These are phyloP conservation scores for Plasmodium gaboni DNA, from an alignment of 169 alveolate genomes.

Conservation along the genomic window DNA sequence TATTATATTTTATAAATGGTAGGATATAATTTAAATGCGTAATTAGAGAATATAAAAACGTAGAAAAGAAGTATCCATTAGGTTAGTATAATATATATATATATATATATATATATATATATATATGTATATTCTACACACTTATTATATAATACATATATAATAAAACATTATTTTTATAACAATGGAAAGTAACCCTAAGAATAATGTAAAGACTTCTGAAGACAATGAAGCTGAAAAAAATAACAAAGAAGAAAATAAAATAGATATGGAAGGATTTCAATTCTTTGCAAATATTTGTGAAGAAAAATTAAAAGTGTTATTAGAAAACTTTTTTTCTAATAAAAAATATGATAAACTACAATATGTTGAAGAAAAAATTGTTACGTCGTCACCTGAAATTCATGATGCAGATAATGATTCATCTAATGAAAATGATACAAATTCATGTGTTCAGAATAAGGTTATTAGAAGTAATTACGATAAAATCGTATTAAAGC, in stretches of 20 bases:
- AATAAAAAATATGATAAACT: constrained; percentile 26
- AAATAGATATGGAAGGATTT: constrained; percentile 60
- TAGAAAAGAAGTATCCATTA: no score
- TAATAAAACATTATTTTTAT: not conserved
- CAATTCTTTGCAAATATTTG: constrained; percentile 56
- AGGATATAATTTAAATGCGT: not conserved
- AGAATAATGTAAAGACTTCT: constrained; percentile 16
- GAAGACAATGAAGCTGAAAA: constrained; percentile 40
- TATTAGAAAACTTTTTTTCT: constrained; percentile 51
- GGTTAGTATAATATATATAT: no score
- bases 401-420: constrained; percentile 12
- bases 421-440: constrained; percentile 60
- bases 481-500: constrained; percentile 53
- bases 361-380: constrained; percentile 32
- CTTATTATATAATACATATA: no score
- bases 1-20: no score
- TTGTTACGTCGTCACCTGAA: not conserved
- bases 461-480: constrained; percentile 55
- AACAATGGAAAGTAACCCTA: constrained; percentile 32
- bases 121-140: no score
- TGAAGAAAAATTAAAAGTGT: constrained; percentile 51
- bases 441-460: constrained; percentile 22
- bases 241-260: constrained; percentile 49
- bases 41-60: not conserved
- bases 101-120: no score